Evolutionary conservation across 306 rosid species (phyloP).

Genomic region (Ziziphus jujuba): DNA sequence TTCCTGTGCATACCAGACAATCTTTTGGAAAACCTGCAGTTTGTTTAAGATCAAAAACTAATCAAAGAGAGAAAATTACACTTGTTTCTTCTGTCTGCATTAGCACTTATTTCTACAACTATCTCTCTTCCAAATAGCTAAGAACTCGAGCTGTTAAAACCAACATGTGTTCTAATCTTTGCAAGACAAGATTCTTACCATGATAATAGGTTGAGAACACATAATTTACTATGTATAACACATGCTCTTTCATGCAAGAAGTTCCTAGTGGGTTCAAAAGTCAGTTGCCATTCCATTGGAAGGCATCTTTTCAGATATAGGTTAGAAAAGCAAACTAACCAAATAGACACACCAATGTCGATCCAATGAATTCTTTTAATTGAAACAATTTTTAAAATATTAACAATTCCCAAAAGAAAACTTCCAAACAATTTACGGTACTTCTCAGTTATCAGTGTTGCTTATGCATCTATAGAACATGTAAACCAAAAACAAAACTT

Average conservation of each 20-base stretch:
- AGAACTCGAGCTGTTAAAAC: not conserved
- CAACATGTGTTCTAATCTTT: not conserved
- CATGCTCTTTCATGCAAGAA: too few species aligned
- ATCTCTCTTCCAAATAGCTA: not conserved
- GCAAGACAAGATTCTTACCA: too few species aligned
- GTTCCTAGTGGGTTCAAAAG: too few species aligned
- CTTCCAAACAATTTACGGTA: not conserved
- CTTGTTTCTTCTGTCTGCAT: too few species aligned
- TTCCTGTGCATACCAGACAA: conserved; percentile 83
- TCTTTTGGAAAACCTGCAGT: conserved; percentile 68
- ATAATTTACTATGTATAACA: too few species aligned
- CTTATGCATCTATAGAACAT: not conserved
- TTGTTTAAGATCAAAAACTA: too few species aligned
- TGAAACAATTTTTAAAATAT: not conserved
- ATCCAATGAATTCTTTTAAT: not conserved
- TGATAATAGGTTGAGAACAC: too few species aligned
- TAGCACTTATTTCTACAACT: not conserved
- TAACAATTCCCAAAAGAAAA: not conserved
- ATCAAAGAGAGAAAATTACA: too few species aligned
- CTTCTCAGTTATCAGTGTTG: not conserved
- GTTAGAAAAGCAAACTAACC: too few species aligned
- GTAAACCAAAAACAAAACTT: not conserved
- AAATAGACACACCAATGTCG: not conserved
- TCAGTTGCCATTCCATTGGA: too few species aligned
- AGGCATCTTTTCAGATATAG: too few species aligned